Conservation (phyloP, 805 yeast species). For the Schwanniomyces pseudopolymorphus region DNA sequence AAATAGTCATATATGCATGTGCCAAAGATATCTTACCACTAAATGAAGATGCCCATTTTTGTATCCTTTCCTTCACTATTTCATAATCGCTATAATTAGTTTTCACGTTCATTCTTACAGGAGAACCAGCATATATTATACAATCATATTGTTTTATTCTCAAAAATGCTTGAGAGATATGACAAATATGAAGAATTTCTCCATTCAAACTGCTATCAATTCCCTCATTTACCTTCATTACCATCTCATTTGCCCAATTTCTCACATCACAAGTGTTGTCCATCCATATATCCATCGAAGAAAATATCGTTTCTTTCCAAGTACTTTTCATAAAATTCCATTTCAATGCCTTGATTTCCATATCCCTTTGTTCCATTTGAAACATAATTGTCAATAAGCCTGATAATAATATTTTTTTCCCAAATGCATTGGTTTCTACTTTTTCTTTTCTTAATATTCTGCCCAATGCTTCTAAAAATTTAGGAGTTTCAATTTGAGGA, state of each 20-base stretch:
- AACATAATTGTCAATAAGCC: slow-evolving; percentile 16
- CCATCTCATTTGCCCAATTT: slow-evolving; percentile 9
- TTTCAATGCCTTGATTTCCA: slow-evolving; percentile 19
- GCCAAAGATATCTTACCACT: slow-evolving; percentile 53
- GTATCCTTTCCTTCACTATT: slow-evolving; percentile 47
- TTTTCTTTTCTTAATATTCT: slow-evolving; percentile 17
- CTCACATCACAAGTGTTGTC: slow-evolving; percentile 14
- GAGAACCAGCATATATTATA: slow-evolving; percentile 28
- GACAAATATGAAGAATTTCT: slow-evolving; percentile 15
- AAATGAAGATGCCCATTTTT: slow-evolving; percentile 48
- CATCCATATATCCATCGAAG: slow-evolving; percentile 20
- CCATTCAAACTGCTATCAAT: slow-evolving; percentile 9
- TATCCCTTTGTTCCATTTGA: slow-evolving; percentile 17
- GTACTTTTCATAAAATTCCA: slow-evolving; percentile 13
- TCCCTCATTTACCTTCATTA: slow-evolving; percentile 5
- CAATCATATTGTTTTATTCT: slow-evolving; percentile 25
- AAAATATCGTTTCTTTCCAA: slow-evolving; percentile 18
- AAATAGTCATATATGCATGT: slow-evolving; percentile 57
- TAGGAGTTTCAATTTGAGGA: slow-evolving; percentile 14
- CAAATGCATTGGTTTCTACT: slow-evolving; percentile 17
- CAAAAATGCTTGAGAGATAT: slow-evolving; percentile 21
- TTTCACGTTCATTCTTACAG: slow-evolving; percentile 44
- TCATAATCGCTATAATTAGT: slow-evolving; percentile 38
- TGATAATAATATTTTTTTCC: slow-evolving; percentile 15
- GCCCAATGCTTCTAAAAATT: slow-evolving; percentile 19